These are phyloP conservation scores for Quercus parvula DNA, from an alignment of 306 rosid genomes.

Conservation along the genomic window DNA sequence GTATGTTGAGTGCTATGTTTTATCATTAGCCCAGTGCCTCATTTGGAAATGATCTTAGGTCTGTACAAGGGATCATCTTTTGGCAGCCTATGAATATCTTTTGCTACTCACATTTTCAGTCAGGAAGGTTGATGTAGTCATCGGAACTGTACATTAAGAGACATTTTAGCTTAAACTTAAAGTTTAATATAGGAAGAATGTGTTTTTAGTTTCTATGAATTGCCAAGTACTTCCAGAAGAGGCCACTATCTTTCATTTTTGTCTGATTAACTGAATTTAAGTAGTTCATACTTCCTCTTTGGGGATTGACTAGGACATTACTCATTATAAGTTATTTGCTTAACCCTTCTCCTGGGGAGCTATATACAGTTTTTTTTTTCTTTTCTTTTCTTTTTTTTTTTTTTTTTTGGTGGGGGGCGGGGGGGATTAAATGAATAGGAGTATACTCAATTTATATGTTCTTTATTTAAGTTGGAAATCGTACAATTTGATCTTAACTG, in stretches of 20 bases:
- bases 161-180: neutral
- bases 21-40: neutral
- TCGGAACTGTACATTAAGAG: neutral
- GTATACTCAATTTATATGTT: neutral
- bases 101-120: neutral
- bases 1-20: neutral
- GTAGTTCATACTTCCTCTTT: neutral
- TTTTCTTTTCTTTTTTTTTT: too few species aligned
- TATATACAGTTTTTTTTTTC: neutral
- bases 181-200: neutral
- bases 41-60: neutral
- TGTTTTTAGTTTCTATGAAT: neutral
- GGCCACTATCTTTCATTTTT: too few species aligned
- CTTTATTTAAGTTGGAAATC: neutral
- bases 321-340: neutral
- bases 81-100: neutral
- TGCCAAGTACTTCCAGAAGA: neutral
- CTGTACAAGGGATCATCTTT: neutral
- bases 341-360: neutral
- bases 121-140: neutral
- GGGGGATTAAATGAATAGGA: neutral
- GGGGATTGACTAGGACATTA: neutral
- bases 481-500: neutral
- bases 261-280: too few species aligned
- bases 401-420: too few species aligned